phyloP scores from a whole-genome alignment of 1,139 yeast genomes.

The Hansenula lynferdii region DNA sequence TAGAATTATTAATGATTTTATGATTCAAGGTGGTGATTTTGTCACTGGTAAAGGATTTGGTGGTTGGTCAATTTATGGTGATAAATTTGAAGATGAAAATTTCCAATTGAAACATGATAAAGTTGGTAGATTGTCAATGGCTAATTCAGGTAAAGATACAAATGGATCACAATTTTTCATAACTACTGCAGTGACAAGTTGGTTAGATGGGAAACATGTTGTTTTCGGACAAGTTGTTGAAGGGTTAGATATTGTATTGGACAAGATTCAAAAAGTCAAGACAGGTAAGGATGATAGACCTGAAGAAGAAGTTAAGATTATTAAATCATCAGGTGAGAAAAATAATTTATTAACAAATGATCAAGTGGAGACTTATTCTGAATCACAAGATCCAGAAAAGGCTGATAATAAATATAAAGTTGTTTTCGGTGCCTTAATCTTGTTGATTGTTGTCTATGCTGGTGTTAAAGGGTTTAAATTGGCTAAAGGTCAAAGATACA shows the following conservation, averaged over 20 bases:
- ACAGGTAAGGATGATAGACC: constrained; percentile 51
- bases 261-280: constrained; percentile 46
- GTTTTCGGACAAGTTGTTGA: constrained; percentile 78
- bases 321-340: constrained; percentile 29
- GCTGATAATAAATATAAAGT: constrained; percentile 13
- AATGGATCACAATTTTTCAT: constrained; percentile 79
- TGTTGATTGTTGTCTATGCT: constrained; percentile 5
- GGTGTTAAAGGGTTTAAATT: neutral
- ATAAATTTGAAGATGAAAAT: constrained; percentile 66
- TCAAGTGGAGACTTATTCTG: constrained; percentile 20
- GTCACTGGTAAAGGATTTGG: constrained; percentile 85
- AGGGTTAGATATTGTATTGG: constrained; percentile 55
- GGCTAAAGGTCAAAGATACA: constrained; percentile 13
- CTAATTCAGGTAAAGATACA: constrained; percentile 76
- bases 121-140: constrained; percentile 74
- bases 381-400: constrained; percentile 14
- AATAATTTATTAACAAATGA: constrained; percentile 18
- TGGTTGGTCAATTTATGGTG: constrained; percentile 72
- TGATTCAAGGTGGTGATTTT: constrained; percentile 87
- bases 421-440: constrained; percentile 14
- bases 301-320: constrained; percentile 43
- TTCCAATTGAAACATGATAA: constrained; percentile 57
- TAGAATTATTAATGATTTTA: constrained; percentile 69
- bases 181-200: constrained; percentile 56
- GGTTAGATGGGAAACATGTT: constrained; percentile 70